phyloP scores from a whole-genome alignment of 2,329 filamentous ascomycete species.

The Colletotrichum liaoningense region DNA sequence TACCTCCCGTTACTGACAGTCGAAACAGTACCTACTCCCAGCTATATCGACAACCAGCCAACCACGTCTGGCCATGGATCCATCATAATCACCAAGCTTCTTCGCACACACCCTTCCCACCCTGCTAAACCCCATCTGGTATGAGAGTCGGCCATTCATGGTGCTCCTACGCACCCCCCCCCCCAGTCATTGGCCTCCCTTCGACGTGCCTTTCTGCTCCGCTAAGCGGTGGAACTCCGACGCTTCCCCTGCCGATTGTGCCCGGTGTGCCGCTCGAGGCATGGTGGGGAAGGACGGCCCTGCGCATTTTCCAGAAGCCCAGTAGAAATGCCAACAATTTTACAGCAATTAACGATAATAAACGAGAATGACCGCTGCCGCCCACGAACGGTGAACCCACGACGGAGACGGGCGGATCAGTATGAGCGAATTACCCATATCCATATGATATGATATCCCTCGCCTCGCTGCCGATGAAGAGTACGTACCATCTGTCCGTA shows the following conservation, averaged over 20 bases:
- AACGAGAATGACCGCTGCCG: neutral
- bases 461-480: neutral
- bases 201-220: slow-evolving; percentile 18
- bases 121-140: neutral
- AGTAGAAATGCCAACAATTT: slow-evolving; percentile 3
- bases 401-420: neutral
- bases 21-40: neutral
- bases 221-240: slow-evolving; percentile 31
- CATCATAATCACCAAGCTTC: neutral
- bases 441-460: neutral
- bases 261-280: slow-evolving; percentile 7
- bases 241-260: slow-evolving; percentile 23
- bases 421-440: neutral
- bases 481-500: neutral
- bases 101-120: neutral
- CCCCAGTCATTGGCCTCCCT: slow-evolving; percentile 14
- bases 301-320: slow-evolving; percentile 34
- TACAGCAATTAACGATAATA: neutral
- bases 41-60: neutral
- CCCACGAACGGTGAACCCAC: neutral
- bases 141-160: slow-evolving; percentile 8
- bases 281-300: slow-evolving; percentile 21
- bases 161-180: neutral
- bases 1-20: neutral
- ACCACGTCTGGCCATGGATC: neutral